Base-by-base conservation (phyloP, 257 asterid genomes). In the Penstemon barbatus region DNA sequence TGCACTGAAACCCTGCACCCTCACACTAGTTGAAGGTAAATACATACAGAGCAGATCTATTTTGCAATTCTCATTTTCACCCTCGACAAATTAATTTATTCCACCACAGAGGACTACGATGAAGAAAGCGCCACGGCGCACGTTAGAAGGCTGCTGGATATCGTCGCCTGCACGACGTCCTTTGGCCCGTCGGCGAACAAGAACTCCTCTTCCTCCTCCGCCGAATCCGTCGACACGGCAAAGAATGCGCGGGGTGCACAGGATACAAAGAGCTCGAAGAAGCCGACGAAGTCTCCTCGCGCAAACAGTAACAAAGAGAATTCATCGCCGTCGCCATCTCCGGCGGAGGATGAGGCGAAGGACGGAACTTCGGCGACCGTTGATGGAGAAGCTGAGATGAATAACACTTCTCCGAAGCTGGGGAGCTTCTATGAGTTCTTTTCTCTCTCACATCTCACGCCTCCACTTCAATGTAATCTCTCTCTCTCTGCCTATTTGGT, bases 361-460 rank as follows among this genome's bases (percentile, higher is more conserved):
- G 83, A 78, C 3, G 83, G 72, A 12, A 64, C 78, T 15, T 58
- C 75, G 5, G 77, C 79, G 57, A 72, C 84, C 42, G 68, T 76
- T 50, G 94, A 88, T 38, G 86, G 77, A 40, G 97, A 90, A 63
- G 96, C 91, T 72, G 99, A 88, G 75, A 87, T 91, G 96, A 87
- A 78, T 58, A 82, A 87, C 76, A 78, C 96, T 63, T 85, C 87
- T 43, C 97, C 96, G 53, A 88, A 85, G 81, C 75, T 93, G 50
- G 96, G 96, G 59, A 86, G 88, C 87, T 93, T 93, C 81, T 93
- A 93, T 77, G 96, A 93, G 78, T 93, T 93, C 84, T 93, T 93
- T 60, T 93, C 99, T n/a, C 96, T 93, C 50, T 88, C 96, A 53
- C 96, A 93, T 82, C 96, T 90, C 81, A 87, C 91, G 63, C 96